Conservation (phyloP, 2,329 filamentous ascomycete genomes). For the Claviceps spartinae region DNA sequence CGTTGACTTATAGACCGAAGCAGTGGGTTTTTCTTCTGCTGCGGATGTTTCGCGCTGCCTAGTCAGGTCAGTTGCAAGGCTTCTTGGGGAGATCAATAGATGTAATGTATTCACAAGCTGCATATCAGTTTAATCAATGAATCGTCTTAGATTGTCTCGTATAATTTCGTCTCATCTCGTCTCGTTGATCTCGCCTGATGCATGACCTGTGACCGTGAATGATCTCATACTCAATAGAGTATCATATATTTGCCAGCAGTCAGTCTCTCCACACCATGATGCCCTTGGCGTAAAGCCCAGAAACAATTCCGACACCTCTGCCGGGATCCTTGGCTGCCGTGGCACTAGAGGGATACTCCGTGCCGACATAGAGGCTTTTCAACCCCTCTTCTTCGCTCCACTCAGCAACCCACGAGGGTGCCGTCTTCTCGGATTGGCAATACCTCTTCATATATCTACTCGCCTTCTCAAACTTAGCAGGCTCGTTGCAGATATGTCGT, state of each 20-base stretch:
- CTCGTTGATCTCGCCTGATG: too few relatives aligned
- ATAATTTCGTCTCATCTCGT: too few relatives aligned
- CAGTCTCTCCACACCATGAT: slow-evolving; percentile 16
- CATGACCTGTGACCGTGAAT: too few relatives aligned
- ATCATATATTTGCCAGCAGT: not conserved
- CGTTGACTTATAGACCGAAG: too few relatives aligned
- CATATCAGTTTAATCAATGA: too few relatives aligned
- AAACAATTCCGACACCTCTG: slow-evolving; percentile 20
- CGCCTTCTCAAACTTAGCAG: slow-evolving; percentile 13
- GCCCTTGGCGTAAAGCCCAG: slow-evolving; percentile 25
- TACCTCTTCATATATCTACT: slow-evolving; percentile 1
- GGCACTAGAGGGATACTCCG: slow-evolving; percentile 20
- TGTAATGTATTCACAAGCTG: too few relatives aligned
- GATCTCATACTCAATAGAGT: not conserved
- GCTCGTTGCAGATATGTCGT: slow-evolving; percentile 23
- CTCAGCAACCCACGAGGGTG: slow-evolving; percentile 18
- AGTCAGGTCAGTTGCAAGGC: too few relatives aligned
- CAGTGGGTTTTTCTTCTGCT: too few relatives aligned
- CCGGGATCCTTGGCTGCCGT: slow-evolving; percentile 19
- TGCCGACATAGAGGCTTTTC: slow-evolving; percentile 19
- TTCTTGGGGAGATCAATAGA: too few relatives aligned
- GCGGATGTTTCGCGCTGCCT: too few relatives aligned
- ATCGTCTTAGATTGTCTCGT: too few relatives aligned
- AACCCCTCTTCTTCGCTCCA: slow-evolving; percentile 22
- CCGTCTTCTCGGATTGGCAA: slow-evolving; percentile 5